Percentiles rank a stretch among this genome's conserved stretches.
Evolutionary conservation across 73 alveolate genomes (phyloP).

Genomic region (Uronychia binucleata): DNA sequence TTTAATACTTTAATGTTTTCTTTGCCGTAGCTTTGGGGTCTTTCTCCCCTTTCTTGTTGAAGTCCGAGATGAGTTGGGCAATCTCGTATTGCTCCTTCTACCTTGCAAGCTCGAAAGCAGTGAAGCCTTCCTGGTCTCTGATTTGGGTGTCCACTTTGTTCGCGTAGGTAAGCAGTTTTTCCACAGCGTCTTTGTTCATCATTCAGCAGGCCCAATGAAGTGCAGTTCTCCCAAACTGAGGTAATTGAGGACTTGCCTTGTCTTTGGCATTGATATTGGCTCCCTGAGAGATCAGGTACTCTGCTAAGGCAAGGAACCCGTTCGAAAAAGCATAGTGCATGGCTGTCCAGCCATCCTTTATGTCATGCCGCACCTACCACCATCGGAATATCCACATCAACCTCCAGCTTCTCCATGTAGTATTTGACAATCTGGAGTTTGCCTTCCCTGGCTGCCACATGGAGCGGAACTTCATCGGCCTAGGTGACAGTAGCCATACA

Average conservation of each 20-base stretch:
- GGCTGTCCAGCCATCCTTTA: slow-evolving; percentile 75
- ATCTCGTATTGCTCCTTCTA: slow-evolving; percentile 25
- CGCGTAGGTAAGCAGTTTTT: slow-evolving; percentile 39
- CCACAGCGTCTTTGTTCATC: slow-evolving; percentile 28
- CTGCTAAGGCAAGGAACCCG: slow-evolving; percentile 46
- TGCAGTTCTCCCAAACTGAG: slow-evolving; percentile 37
- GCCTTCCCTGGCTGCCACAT: slow-evolving; percentile 73
- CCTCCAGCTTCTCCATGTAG: slow-evolving; percentile 26
- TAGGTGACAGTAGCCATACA: background rate
- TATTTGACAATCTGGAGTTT: slow-evolving; percentile 24
- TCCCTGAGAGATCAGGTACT: slow-evolving; percentile 23
- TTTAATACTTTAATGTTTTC: too few species aligned
- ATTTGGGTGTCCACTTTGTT: slow-evolving; percentile 10
- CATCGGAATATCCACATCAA: slow-evolving; percentile 40
- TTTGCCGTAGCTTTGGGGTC: background rate
- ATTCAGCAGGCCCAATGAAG: slow-evolving; percentile 67
- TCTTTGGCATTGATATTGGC: slow-evolving; percentile 42
- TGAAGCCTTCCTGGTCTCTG: slow-evolving; percentile 40
- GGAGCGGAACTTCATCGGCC: slow-evolving; percentile 65
- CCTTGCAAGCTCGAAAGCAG: slow-evolving; percentile 49
- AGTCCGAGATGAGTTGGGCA: too few species aligned
- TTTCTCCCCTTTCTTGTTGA: too few species aligned
- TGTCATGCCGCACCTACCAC: too few species aligned
- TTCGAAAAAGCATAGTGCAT: slow-evolving; percentile 51
- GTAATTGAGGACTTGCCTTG: background rate